These are phyloP conservation scores for Alloascoidea hylecoeti DNA, from an alignment of 805 yeast species.

Conservation along the genomic window DNA sequence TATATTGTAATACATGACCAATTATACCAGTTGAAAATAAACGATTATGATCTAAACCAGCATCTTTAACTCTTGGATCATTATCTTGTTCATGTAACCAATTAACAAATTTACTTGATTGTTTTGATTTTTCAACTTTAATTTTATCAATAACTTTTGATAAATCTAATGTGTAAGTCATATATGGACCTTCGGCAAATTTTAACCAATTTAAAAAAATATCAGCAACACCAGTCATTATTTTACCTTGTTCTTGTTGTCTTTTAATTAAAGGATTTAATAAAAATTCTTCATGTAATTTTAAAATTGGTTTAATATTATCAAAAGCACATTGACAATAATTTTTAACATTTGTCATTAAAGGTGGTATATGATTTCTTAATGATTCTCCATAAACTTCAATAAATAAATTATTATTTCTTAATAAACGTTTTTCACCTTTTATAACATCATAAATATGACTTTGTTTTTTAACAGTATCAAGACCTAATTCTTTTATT, in stretches of 20 bases:
- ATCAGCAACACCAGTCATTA: slow-evolving; percentile 47
- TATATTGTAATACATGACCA: slow-evolving; percentile 40
- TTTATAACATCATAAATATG: slow-evolving; percentile 62
- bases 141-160: not conserved
- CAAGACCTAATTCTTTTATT: not conserved
- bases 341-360: slow-evolving; percentile 30
- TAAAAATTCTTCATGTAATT: slow-evolving; percentile 36
- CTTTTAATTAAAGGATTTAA: slow-evolving; percentile 44
- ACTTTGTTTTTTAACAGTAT: slow-evolving; percentile 50
- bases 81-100: not conserved
- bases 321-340: slow-evolving; percentile 46
- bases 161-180: slow-evolving; percentile 35
- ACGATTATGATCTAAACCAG: slow-evolving; percentile 8
- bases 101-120: not conserved
- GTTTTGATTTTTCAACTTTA: not conserved
- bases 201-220: slow-evolving; percentile 52
- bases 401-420: slow-evolving; percentile 50
- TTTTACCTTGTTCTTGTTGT: slow-evolving; percentile 49
- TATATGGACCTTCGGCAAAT: slow-evolving; percentile 36
- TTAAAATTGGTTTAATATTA: slow-evolving; percentile 39
- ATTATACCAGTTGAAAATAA: slow-evolving; percentile 41
- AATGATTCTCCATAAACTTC: slow-evolving; percentile 36
- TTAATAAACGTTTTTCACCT: slow-evolving; percentile 57
- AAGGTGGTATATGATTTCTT: slow-evolving; percentile 22
- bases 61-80: not conserved